Evolutionary conservation across 192 early-diverging fungal genomes (phyloP).

Genomic region (Thamnidium elegans): DNA sequence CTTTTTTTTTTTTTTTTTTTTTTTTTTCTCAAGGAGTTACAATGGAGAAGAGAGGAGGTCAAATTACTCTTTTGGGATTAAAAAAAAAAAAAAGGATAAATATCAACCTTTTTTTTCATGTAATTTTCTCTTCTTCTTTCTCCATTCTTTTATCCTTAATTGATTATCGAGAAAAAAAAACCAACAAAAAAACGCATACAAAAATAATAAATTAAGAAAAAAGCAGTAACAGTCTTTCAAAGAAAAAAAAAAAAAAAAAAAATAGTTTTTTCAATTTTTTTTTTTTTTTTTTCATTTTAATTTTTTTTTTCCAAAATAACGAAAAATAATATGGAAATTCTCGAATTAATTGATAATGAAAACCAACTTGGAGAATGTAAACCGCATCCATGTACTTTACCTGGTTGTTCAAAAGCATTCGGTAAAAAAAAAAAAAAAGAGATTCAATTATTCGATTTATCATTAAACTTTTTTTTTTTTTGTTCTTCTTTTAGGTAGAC

Average conservation of each 20-base stretch:
- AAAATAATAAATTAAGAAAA: neutral
- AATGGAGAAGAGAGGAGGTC: no score
- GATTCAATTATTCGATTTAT: neutral
- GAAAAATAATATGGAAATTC: constrained; percentile 26
- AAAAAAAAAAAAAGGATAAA: no score
- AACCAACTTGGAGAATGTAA: constrained; percentile 46
- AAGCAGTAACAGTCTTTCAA: neutral
- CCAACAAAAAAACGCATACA: neutral
- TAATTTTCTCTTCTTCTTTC: no score
- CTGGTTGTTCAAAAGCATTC: constrained; percentile 66
- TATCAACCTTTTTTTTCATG: no score
- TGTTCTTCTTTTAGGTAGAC: constrained; percentile 38
- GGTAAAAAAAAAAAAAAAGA: constrained; percentile 2
- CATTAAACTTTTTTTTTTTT: constrained; percentile 4
- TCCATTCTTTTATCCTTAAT: no score
- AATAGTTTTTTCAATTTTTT: neutral
- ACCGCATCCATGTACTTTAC: constrained; percentile 56
- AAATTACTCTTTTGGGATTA: no score
- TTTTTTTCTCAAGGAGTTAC: no score
- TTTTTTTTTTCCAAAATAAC: no score
- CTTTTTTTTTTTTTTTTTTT: no score
- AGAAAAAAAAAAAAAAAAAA: no score
- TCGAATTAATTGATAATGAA: constrained; percentile 54
- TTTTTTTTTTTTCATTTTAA: constrained; percentile 9
- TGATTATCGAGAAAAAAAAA: no score